Evolutionary conservation across 2,329 filamentous ascomycete species (phyloP), one percentile per base, ranked within the genome.

Genomic region (Calcarisporium arbuscula): DNA sequence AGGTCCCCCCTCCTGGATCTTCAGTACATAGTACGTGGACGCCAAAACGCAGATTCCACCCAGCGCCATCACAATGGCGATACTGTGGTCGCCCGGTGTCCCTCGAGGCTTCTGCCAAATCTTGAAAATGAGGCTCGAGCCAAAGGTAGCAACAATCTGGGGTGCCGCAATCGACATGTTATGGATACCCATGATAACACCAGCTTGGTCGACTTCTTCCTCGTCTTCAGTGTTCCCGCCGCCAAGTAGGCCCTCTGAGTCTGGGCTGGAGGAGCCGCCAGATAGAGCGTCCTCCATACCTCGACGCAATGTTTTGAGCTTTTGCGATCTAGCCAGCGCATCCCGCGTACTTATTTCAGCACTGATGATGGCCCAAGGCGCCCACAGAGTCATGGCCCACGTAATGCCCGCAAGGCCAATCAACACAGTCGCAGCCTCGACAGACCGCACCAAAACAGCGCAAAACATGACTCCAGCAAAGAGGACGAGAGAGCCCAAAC

Each of bases 341-440:
- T 95, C 85, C 6, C 87, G 80, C 40, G 81, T 84, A 41, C 83
- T 85, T 42, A 96, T 89, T 58, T 96, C 90, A 5, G 86, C 86
- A 29, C 86, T 88, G 54, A 96, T 95, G 48, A 96, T 84, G 25
- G 90, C 89, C 65, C 90, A 96, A 0, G 90, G 90, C 1, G 89
- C 90, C 90, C 90, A 96, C 18, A 94, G 76, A 3, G 88, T 88
- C 50, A 95, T 67, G 16, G 89, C 88, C 90, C 90, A 96, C 2
- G 86, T 88, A 39, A 96, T 79, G 21, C 90, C 90, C 30, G 94
- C 80, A 17, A 92, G 64, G 2, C 80, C 85, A 36, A 95, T 82
- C 21, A 95, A 72, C 2, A 77, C 69, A 0, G 85, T 94, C 2
- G 85, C 90, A 8, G 72, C 76, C 37, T 74, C 66, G 7, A 87